Evolutionary conservation across 257 asterid species (phyloP).

Genomic region (Jaltomata sinuosa): DNA sequence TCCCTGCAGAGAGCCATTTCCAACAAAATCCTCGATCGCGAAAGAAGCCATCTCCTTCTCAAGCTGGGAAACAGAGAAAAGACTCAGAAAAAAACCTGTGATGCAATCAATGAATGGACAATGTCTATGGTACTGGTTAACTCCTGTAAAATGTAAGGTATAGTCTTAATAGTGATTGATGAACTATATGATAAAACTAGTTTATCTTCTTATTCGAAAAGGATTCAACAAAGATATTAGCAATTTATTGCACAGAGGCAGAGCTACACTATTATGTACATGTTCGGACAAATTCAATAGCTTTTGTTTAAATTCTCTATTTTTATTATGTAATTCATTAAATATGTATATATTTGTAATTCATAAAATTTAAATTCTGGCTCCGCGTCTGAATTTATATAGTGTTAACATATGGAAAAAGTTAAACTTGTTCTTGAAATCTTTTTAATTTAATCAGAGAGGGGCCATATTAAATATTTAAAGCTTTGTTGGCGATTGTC

Average conservation of each 20-base stretch:
- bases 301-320: no score
- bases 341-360: no score
- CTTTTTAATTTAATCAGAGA: background rate
- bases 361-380: no score
- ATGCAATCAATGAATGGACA: background rate
- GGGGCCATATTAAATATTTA: background rate
- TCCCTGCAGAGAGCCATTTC: slow-evolving; percentile 56
- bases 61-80: background rate
- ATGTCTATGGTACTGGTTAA: background rate
- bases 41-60: slow-evolving; percentile 60
- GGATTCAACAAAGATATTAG: background rate
- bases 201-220: background rate
- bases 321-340: no score
- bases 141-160: background rate
- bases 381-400: no score
- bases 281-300: no score
- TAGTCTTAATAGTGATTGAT: background rate
- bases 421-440: background rate
- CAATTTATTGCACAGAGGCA: no score
- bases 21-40: slow-evolving; percentile 64
- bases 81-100: background rate
- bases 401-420: background rate
- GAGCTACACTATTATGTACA: no score
- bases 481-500: background rate
- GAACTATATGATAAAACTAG: background rate